phyloP scores from a whole-genome alignment of 257 asterid species.

The Gynochthodes officinalis region DNA sequence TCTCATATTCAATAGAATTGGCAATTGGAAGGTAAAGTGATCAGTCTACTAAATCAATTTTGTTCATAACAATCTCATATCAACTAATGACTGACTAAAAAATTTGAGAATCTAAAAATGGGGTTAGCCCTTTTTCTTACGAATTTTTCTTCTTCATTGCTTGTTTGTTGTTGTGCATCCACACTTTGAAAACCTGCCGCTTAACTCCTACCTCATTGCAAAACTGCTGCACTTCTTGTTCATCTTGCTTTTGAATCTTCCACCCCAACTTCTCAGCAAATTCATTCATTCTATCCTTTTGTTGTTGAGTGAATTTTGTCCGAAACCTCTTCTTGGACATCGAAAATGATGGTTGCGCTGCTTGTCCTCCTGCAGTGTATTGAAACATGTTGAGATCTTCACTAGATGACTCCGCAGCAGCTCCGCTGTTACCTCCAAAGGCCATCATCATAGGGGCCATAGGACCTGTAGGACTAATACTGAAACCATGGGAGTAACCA shows the following conservation, averaged over 20 bases:
- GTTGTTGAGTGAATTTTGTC: constrained; percentile 60
- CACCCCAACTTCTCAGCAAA: constrained; percentile 58
- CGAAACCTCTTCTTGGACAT: constrained; percentile 64
- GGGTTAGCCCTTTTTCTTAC: constrained; percentile 17
- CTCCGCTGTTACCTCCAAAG: constrained; percentile 46
- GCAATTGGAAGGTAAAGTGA: too few relatives aligned
- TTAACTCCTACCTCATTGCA: constrained; percentile 56
- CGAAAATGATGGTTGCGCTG: constrained; percentile 20
- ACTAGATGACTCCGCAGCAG: constrained; percentile 58
- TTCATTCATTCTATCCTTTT: constrained; percentile 63
- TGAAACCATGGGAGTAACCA: neutral
- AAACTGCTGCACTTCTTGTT: constrained; percentile 42
- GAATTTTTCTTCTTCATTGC: constrained; percentile 55
- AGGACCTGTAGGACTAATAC: constrained; percentile 12
- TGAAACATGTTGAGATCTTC: constrained; percentile 52
- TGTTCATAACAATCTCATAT: constrained; percentile 7
- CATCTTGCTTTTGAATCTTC: constrained; percentile 65
- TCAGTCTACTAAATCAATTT: too few relatives aligned
- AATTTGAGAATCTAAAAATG: neutral
- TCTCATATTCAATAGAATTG: neutral
- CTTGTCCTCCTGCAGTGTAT: constrained; percentile 23
- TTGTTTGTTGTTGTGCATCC: constrained; percentile 87
- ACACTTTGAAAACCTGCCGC: constrained; percentile 74
- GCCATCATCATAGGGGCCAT: constrained; percentile 39
- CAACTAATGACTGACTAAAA: too few relatives aligned